A percentile compares a stretch with the other conserved stretches of the same genome.
These are phyloP conservation scores for Pyrus hybrid DNA, from an alignment of 331 rosid species.

Conservation along the genomic window DNA sequence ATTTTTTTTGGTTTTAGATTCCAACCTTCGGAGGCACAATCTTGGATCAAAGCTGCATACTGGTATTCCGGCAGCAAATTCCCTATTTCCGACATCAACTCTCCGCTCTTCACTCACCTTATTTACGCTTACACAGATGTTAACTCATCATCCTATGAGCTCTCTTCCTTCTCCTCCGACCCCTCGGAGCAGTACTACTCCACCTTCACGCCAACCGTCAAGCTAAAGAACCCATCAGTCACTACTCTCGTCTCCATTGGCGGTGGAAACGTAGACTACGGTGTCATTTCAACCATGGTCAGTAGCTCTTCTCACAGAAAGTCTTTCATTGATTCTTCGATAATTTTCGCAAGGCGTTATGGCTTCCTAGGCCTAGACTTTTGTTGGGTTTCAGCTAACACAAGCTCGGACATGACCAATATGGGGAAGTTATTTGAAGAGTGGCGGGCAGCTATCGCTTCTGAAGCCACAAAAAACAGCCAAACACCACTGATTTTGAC, in stretches of 20 bases:
- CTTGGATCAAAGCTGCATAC: constrained; percentile 22
- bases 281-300: constrained; percentile 7
- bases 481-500: constrained; percentile 7
- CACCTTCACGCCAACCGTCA: constrained; percentile 11
- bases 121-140: constrained; percentile 14
- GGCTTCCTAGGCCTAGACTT: constrained; percentile 32
- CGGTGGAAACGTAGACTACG: neutral
- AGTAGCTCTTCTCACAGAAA: constrained; percentile 2
- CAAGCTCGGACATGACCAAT: constrained; percentile 14
- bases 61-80: constrained; percentile 12
- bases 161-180: neutral
- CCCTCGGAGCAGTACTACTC: constrained; percentile 9
- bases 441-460: constrained; percentile 16
- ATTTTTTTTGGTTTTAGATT: neutral
- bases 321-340: constrained; percentile 27
- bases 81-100: constrained; percentile 16
- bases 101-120: constrained; percentile 24
- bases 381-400: constrained; percentile 11
- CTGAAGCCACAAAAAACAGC: constrained; percentile 4
- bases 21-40: neutral
- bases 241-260: constrained; percentile 14
- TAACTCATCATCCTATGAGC: constrained; percentile 12
- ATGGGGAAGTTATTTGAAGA: constrained; percentile 15
- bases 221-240: constrained; percentile 19
- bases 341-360: constrained; percentile 12